Conservation (phyloP, 495 filamentous ascomycete species). For the Hypoxylon rickii region DNA sequence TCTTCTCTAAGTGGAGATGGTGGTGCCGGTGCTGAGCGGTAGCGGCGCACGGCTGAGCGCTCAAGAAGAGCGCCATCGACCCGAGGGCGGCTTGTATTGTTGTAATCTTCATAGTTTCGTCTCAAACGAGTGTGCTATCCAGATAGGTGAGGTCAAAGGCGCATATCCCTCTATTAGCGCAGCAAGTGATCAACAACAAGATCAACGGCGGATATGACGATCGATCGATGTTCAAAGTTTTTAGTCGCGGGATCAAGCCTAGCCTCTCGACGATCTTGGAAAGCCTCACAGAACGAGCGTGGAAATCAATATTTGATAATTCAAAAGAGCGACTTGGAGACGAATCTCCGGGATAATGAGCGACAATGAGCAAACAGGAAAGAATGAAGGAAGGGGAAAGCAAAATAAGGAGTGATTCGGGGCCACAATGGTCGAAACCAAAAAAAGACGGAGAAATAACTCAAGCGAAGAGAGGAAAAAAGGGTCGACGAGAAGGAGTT, state of each 20-base stretch:
- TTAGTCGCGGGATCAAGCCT: conserved; percentile 7
- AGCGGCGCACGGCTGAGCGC: conserved; percentile 38
- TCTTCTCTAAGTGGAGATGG: conserved; percentile 41
- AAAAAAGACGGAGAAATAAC: conserved; percentile 14
- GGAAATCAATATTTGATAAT: conserved; percentile 14
- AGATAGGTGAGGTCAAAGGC: conserved; percentile 11
- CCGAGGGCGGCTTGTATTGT: conserved; percentile 54
- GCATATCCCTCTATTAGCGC: conserved; percentile 18
- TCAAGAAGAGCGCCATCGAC: conserved; percentile 52
- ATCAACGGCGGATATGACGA: conserved; percentile 28
- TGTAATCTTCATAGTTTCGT: conserved; percentile 52
- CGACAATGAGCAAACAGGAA: conserved; percentile 14
- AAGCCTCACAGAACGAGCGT: conserved; percentile 12
- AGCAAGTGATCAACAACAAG: conserved; percentile 27
- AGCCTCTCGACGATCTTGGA: background rate
- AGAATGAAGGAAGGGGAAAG: background rate
- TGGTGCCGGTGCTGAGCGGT: conserved; percentile 41
- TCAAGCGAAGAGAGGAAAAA: conserved; percentile 26
- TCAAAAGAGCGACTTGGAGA: conserved; percentile 31
- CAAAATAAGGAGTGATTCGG: conserved; percentile 21
- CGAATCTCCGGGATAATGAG: conserved; percentile 28
- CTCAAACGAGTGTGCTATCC: conserved; percentile 24
- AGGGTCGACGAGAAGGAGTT: conserved; percentile 10
- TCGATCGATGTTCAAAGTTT: conserved; percentile 13
- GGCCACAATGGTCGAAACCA: conserved; percentile 2